Conservation (phyloP, 257 asterid genomes). For the Rauvolfia tetraphylla region DNA sequence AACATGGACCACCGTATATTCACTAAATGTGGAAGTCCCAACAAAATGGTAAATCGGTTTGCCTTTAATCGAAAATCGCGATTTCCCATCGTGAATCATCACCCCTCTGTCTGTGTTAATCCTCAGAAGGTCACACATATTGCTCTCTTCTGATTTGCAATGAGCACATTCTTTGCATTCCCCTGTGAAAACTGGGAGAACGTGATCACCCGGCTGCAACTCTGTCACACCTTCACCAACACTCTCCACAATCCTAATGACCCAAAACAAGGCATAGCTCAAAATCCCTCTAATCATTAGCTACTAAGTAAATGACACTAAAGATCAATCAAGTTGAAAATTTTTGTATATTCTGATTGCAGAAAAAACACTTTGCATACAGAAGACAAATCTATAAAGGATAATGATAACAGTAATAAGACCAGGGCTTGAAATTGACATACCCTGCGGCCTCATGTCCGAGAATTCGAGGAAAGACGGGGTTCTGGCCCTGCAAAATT, state of each 20-base stretch:
- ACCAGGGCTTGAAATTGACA: conserved; percentile 1
- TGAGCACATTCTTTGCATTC: conserved; percentile 75
- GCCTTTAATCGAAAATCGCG: conserved; percentile 68
- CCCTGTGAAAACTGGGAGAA: conserved; percentile 81
- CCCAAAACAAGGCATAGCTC: background rate
- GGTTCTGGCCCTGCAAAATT: no score
- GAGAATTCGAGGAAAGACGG: no score
- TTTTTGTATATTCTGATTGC: no score
- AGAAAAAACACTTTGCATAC: no score
- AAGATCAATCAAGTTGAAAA: no score
- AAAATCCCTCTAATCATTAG: background rate
- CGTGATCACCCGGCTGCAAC: conserved; percentile 66
- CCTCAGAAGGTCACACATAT: conserved; percentile 78
- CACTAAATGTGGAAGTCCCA: conserved; percentile 77
- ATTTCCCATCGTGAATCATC: conserved; percentile 54
- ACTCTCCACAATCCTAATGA: no score
- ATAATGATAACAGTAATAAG: background rate
- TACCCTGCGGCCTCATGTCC: conserved; percentile 96
- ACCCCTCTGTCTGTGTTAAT: conserved; percentile 70
- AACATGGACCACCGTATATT: conserved; percentile 73
- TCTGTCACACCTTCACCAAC: conserved; percentile 85
- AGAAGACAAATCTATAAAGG: no score
- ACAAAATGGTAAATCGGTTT: conserved; percentile 71
- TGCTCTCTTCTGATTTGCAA: conserved; percentile 69
- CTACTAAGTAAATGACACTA: background rate